Evolutionary conservation across 2,329 filamentous ascomycete genomes (phyloP), one percentile per base, ranked within the genome.

Genomic region (Plectosphaerella plurivora): DNA sequence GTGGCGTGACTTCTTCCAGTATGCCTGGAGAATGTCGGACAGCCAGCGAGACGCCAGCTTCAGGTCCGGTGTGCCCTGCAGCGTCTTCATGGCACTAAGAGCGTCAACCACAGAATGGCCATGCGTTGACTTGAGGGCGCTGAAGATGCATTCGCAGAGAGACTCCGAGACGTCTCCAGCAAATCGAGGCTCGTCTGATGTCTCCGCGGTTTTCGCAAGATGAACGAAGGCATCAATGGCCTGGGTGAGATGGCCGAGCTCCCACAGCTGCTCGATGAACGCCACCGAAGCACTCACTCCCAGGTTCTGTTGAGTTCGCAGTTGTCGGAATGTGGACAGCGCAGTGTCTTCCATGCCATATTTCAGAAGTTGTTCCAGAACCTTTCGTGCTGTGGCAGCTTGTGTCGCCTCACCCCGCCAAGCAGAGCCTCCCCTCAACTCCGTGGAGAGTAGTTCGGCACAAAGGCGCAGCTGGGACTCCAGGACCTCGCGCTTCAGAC

Each of bases 171-270:
- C 41, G n/a, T 44, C 41, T 18, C 28, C 28, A 8, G 16, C 8
- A 18, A 44, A 9, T 10, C n/a, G 6, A n/a, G 4, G 16, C n/a
- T 44, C 18, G n/a, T 39, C 37, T 7, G 37, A 9, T 44, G 41
- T 16, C 7, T n/a, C 41, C 10, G 18, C 28, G 4, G 8, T 18
- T 20, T 44, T 20, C n/a, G 41, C 53, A n/a, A 47, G 33, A 11
- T 37, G 37, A 11, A 51, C 24, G 24, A 58, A 58, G 8, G 41
- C 41, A 25, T 58, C 56, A 25, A 58, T 51, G 16, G 50, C 52
- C 46, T 55, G 37, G 14, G 25, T 25, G 24, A 49, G 48, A 14
- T 56, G 42, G 16, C 37, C 33, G 14, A 46, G 18, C 8, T 37
- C 36, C 5, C 15, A 24, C 15, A 58, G 54, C 18, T 50, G 41